A percentile compares a stretch with the other conserved stretches of the same genome.
phyloP scores from a whole-genome alignment of 257 asterid genomes.

The Leptodermis oblonga region DNA sequence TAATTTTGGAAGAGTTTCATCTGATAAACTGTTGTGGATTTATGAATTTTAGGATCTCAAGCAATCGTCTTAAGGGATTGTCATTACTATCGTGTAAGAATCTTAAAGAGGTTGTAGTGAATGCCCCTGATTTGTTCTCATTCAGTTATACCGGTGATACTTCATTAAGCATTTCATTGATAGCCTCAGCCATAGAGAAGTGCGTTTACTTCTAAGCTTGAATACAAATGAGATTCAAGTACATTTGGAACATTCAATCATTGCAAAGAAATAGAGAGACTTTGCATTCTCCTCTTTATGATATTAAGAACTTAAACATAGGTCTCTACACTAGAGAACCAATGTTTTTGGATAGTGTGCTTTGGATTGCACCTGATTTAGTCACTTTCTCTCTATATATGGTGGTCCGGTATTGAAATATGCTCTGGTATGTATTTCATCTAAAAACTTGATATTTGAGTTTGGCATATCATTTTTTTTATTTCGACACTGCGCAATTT shows the following conservation, averaged over 20 bases:
- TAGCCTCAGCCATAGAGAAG: not conserved
- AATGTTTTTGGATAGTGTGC: constrained; percentile 12
- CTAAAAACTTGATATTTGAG: not conserved
- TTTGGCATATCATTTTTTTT: not conserved
- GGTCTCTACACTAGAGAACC: not conserved
- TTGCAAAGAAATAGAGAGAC: not conserved
- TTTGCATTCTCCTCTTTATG: not conserved
- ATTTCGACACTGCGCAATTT: not conserved
- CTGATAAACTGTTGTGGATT: not conserved
- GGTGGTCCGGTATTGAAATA: too few relatives aligned
- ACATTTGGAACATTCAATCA: not conserved
- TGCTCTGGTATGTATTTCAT: not conserved
- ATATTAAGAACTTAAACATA: not conserved
- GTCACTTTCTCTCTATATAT: not conserved
- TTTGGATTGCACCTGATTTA: constrained; percentile 12
- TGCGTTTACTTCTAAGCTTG: not conserved
- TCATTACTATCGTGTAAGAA: not conserved
- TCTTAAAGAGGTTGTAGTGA: not conserved
- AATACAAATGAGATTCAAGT: not conserved
- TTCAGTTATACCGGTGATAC: not conserved
- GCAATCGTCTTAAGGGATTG: not conserved
- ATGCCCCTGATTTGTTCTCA: not conserved
- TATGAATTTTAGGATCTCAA: constrained; percentile 8
- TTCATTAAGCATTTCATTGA: not conserved
- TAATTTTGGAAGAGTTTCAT: not conserved